A percentile compares a stretch with the other conserved stretches of the same genome.
These are phyloP conservation scores for Hemisphaericaspora nanyangensis DNA, from an alignment of 805 yeast genomes.

Conservation along the genomic window DNA sequence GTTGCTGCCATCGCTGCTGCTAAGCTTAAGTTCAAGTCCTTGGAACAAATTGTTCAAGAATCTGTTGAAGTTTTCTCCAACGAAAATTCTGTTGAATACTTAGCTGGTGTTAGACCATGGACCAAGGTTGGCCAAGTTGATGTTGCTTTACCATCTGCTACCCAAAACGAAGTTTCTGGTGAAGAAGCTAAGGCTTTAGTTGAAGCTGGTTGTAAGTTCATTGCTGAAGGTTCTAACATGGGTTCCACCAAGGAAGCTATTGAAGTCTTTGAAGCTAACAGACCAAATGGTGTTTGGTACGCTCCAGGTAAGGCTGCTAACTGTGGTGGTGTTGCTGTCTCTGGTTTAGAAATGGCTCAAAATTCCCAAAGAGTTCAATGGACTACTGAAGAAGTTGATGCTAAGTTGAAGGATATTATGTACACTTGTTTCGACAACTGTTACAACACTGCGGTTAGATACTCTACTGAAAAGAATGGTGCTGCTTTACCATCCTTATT, in stretches of 20 bases:
- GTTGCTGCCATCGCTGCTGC: constrained; percentile 71
- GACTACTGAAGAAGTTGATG: constrained; percentile 91
- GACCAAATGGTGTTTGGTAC: constrained; percentile 79
- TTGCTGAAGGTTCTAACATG: constrained; percentile 99
- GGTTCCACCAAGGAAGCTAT: constrained; percentile 98
- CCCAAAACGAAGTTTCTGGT: constrained; percentile 96
- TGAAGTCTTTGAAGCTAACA: constrained; percentile 84
- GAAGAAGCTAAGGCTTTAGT: constrained; percentile 94
- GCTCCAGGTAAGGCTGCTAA: constrained; percentile 99
- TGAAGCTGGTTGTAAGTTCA: constrained; percentile 85
- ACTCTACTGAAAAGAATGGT: constrained; percentile 67
- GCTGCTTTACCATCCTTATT: constrained; percentile 80
- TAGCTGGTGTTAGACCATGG: constrained; percentile 97
- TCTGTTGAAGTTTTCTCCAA: constrained; percentile 57
- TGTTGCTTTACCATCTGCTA: constrained; percentile 96
- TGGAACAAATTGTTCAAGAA: constrained; percentile 59
- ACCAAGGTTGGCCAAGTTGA: constrained; percentile 84
- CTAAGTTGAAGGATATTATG: constrained; percentile 89
- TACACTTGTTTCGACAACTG: constrained; percentile 89
- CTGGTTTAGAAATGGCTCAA: constrained; percentile 99
- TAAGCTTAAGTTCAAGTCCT: constrained; percentile 70
- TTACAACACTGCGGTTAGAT: constrained; percentile 78
- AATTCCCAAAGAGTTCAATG: constrained; percentile 92
- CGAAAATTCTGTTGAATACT: constrained; percentile 60
- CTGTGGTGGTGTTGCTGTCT: constrained; percentile 99